These are phyloP conservation scores for Wallacemonas collosoma DNA, from an alignment of 208 protist genomes.

Conservation along the genomic window DNA sequence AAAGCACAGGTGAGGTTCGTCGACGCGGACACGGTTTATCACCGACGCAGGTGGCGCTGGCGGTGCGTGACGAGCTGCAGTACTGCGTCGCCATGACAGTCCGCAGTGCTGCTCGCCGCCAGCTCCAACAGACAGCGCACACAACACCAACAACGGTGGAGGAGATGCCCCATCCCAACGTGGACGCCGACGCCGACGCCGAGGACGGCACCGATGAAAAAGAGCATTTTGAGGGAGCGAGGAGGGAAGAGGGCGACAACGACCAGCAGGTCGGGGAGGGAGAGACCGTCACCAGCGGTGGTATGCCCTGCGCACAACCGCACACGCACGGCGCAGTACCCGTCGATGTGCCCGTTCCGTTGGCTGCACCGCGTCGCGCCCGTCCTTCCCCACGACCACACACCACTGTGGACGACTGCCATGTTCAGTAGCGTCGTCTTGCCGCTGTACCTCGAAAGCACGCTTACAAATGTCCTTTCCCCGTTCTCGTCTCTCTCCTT, in stretches of 20 bases:
- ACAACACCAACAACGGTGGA: constrained; percentile 1
- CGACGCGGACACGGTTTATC: constrained; percentile 21
- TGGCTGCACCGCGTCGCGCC: background rate
- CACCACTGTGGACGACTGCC: constrained; percentile 37
- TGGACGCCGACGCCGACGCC: no score
- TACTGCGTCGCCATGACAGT: constrained; percentile 61
- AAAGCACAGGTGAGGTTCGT: constrained; percentile 27
- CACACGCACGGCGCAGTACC: background rate
- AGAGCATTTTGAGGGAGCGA: no score
- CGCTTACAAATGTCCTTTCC: no score
- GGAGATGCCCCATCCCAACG: background rate
- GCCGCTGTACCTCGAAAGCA: no score
- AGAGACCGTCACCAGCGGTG: no score
- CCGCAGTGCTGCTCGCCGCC: constrained; percentile 30
- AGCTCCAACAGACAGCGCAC: constrained; percentile 16
- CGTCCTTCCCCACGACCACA: constrained; percentile 7
- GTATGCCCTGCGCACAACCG: no score
- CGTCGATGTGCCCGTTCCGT: background rate
- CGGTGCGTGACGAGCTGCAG: constrained; percentile 59
- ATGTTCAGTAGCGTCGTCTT: constrained; percentile 34
- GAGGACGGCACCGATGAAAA: no score
- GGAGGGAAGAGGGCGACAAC: no score
- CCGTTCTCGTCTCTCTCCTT: no score
- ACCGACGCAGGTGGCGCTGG: constrained; percentile 35
- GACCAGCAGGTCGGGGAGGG: no score